Evolutionary conservation across 2,329 filamentous ascomycete genomes (phyloP).

Genomic region (Nemania serpens): DNA sequence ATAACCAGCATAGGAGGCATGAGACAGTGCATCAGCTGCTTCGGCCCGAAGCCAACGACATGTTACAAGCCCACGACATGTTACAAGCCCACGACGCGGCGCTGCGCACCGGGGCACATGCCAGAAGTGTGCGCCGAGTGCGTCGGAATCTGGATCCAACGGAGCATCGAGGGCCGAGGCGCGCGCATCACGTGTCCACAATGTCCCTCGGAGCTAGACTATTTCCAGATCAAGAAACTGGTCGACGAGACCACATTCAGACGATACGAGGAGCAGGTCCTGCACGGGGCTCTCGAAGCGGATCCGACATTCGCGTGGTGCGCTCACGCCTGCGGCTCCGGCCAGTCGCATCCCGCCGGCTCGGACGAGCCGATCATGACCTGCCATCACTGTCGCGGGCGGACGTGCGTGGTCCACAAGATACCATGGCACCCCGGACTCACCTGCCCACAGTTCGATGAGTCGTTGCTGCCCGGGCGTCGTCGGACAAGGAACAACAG

Average conservation of each 20-base stretch:
- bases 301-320: conserved; percentile 17
- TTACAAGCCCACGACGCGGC: background rate
- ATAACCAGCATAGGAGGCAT: no score
- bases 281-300: background rate
- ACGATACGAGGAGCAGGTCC: background rate
- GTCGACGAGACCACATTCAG: background rate
- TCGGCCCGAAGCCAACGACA: background rate
- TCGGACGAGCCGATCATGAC: background rate
- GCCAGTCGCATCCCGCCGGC: conserved; percentile 6
- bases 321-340: conserved; percentile 16
- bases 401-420: conserved; percentile 4
- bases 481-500: background rate
- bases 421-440: conserved; percentile 12
- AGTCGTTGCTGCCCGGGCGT: background rate
- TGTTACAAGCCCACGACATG: background rate
- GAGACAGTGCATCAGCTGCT: background rate
- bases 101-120: background rate
- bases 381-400: background rate
- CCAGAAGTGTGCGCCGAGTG: background rate
- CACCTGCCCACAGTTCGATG: conserved; percentile 8
- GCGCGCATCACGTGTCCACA: conserved; percentile 7
- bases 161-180: background rate
- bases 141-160: background rate
- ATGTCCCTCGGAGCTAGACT: background rate
- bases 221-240: background rate